Evolutionary conservation across 257 asterid genomes (phyloP).

Genomic region (Lycium ferocissimum): DNA sequence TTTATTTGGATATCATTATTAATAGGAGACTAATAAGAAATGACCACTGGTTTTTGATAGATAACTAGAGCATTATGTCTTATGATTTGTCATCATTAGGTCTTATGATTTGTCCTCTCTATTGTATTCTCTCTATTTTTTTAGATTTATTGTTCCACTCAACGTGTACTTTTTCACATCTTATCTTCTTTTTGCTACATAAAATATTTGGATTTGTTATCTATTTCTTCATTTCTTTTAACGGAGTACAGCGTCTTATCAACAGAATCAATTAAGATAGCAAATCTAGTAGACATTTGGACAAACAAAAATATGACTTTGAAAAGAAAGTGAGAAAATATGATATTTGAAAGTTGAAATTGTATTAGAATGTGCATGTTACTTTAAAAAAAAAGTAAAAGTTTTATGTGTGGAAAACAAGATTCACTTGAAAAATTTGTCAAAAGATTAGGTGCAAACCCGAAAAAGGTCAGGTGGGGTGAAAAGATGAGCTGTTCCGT

Average conservation of each 20-base stretch:
- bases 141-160: not conserved
- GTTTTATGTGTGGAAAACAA: no score
- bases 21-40: not conserved
- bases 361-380: no score
- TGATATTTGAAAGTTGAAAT: no score
- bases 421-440: no score
- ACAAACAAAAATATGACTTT: no score
- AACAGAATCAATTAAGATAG: not conserved
- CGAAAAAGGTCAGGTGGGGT: no score
- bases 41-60: not conserved
- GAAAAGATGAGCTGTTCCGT: conserved; percentile 20
- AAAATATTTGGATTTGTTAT: not conserved
- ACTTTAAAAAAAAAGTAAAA: no score
- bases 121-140: not conserved
- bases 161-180: not conserved
- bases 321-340: no score
- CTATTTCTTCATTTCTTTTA: not conserved
- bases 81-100: not conserved
- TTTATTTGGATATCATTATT: not conserved
- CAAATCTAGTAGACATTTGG: not conserved
- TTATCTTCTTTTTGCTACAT: conserved; percentile 24
- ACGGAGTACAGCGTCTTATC: not conserved
- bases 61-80: not conserved
- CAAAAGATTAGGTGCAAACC: no score
- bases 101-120: not conserved